Conservation (phyloP, 1,284 basidiomycete species). For the Cerrena zonata region DNA sequence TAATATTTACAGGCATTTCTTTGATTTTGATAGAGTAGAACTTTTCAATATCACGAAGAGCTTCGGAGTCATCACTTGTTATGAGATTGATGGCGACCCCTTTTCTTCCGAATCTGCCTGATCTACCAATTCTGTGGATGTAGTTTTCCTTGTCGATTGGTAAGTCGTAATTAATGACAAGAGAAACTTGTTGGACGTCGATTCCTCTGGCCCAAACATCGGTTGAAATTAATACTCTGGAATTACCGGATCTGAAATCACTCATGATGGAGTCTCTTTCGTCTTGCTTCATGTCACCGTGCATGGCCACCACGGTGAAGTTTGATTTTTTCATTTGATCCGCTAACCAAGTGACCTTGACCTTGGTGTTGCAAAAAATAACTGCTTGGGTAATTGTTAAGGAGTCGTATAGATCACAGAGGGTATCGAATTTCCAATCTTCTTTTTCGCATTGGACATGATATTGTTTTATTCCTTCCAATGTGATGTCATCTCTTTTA, state of each 20-base stretch:
- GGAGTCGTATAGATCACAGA: conserved; percentile 97
- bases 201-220: conserved; percentile 99
- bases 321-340: conserved; percentile 97
- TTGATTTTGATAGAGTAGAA: no score
- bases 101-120: conserved; percentile 90
- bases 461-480: conserved; percentile 99
- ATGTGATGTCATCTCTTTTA: conserved; percentile 98
- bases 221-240: conserved; percentile 81
- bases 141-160: conserved; percentile 97
- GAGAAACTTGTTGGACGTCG: conserved; percentile 95
- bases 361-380: conserved; percentile 97
- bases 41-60: conserved; percentile 95
- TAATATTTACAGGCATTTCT: no score
- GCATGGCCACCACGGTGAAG: conserved; percentile 96
- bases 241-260: conserved; percentile 92
- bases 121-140: conserved; percentile 94
- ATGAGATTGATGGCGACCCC: conserved; percentile 94
- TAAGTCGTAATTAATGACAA: conserved; percentile 97
- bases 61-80: conserved; percentile 88
- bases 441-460: conserved; percentile 99
- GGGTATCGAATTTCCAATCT: conserved; percentile 99
- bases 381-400: conserved; percentile 99
- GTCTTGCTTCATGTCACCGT: conserved; percentile 98
- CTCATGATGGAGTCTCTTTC: conserved; percentile 98
- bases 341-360: conserved; percentile 93